Evolutionary conservation across 2,329 filamentous ascomycete species (phyloP).

Genomic region (Aaosphaeria pasadenensis): DNA sequence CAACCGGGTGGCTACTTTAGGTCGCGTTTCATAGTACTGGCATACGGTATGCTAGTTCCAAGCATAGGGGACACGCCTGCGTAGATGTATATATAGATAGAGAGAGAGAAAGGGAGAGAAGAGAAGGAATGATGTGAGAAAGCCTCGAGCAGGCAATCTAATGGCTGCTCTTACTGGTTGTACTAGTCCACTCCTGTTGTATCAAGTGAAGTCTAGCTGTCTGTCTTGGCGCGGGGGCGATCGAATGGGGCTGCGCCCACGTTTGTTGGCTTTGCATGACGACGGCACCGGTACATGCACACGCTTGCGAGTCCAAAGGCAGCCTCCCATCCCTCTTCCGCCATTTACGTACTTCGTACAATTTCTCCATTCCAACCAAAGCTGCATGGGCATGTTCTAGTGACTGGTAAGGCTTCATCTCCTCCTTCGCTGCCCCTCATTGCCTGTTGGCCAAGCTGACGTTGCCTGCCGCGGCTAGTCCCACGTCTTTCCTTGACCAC

Average conservation of each 20-base stretch:
- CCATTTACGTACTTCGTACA: not conserved
- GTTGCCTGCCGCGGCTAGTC: constrained; percentile 6
- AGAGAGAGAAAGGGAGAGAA: too few species aligned
- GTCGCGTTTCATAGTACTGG: too few species aligned
- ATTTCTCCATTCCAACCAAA: not conserved
- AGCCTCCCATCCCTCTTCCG: not conserved
- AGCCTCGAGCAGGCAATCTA: too few species aligned
- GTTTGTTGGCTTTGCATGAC: constrained; percentile 14
- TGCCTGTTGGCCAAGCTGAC: constrained; percentile 5
- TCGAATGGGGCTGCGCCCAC: not conserved
- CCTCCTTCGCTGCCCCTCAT: constrained; percentile 1
- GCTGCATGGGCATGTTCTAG: constrained; percentile 2
- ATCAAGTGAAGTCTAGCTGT: too few species aligned
- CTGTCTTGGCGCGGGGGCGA: too few species aligned
- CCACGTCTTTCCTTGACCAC: constrained; percentile 10
- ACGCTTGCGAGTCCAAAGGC: not conserved
- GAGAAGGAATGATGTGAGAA: too few species aligned
- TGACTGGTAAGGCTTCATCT: constrained; percentile 5
- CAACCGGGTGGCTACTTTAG: too few species aligned
- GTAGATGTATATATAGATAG: too few species aligned
- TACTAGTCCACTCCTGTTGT: too few species aligned
- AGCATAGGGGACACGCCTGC: too few species aligned
- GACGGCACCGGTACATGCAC: constrained; percentile 4
- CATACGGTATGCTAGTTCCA: too few species aligned
- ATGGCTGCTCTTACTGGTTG: too few species aligned